Evolutionary conservation across 2,329 filamentous ascomycete genomes (phyloP).

Genomic region (Colletotrichum sp.): DNA sequence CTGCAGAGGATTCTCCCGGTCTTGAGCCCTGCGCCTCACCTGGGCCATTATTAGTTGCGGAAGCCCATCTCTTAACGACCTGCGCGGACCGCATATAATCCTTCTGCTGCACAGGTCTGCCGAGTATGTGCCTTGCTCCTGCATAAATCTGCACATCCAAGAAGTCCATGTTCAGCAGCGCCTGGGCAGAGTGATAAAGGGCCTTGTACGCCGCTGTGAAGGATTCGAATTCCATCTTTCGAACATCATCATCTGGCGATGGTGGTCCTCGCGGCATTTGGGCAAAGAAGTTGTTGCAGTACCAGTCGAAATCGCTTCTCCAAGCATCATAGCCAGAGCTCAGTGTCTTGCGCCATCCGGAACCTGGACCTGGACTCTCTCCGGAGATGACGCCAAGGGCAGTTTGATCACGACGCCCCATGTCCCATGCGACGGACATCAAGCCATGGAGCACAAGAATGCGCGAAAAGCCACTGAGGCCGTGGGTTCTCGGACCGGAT

Average conservation of each 20-base stretch:
- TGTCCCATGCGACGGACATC: slow-evolving; percentile 68
- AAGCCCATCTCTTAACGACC: slow-evolving; percentile 56
- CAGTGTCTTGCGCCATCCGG: slow-evolving; percentile 55
- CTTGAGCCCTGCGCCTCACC: not conserved
- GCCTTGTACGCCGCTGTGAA: slow-evolving; percentile 56
- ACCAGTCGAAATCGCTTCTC: slow-evolving; percentile 62
- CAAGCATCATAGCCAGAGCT: slow-evolving; percentile 59
- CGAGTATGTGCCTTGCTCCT: slow-evolving; percentile 63
- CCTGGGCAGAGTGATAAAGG: slow-evolving; percentile 63
- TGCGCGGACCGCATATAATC: slow-evolving; percentile 57
- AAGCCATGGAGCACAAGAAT: slow-evolving; percentile 63
- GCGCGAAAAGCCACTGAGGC: slow-evolving; percentile 56
- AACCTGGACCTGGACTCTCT: slow-evolving; percentile 29
- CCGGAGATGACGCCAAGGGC: slow-evolving; percentile 50
- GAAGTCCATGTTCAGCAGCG: slow-evolving; percentile 62
- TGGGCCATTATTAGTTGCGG: slow-evolving; percentile 19
- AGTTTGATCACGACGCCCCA: slow-evolving; percentile 66
- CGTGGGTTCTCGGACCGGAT: slow-evolving; percentile 35
- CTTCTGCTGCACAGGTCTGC: slow-evolving; percentile 52
- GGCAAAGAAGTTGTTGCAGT: slow-evolving; percentile 42
- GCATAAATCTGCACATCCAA: slow-evolving; percentile 68
- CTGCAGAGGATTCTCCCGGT: not conserved
- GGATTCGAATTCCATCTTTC: slow-evolving; percentile 43
- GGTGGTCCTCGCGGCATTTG: slow-evolving; percentile 19
- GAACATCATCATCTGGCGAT: not conserved